Evolutionary conservation across 352 stramenopile species (phyloP), one percentile per base, ranked within the genome.

Genomic region (Phytophthora constricta): DNA sequence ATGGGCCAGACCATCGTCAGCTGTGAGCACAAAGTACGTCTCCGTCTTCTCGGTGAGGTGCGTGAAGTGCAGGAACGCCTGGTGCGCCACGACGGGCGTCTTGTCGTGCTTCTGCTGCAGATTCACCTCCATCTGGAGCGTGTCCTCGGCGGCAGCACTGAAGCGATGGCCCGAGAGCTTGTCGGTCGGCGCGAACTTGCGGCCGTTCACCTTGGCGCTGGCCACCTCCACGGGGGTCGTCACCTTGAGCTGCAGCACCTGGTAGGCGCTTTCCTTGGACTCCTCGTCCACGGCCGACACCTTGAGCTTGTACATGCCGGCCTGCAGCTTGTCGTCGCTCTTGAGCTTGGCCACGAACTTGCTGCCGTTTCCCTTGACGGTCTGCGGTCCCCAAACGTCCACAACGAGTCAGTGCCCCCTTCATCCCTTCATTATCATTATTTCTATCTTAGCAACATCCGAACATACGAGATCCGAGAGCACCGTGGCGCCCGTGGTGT

Each of bases 271-370:
- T 17, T 81, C 42, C 50, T 88, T 82, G 26, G 67, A 79, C 48
- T 74, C 62, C 22, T 76, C 68, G 42, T 81, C 62, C 41, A 74
- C 56, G 1, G 75, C 76, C 42, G 71, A 77, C 14, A 93, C 83
- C 72, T 92, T 92, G 62, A 93, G 82, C 76, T 93, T 93, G 79
- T 93, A 93, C 70, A 93, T 78, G 3, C 85, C 85, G 1, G 85
- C 72, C 31, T 73, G 41, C 9, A 92, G 73, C 59, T 82, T 86
- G 22, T 75, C 62, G 39, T 82, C 65, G 45, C 63, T 69, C 31
- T 67, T 54, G 16, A 91, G 64, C 31, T 76, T 61, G 23, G 69
- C 74, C 47, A 83, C 62, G 37, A 91, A 93, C 68, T 76, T 90
- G 42, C 71, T 76, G 51, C 85, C 85, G 54, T 91, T 68, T 23